Evolutionary conservation across 2,329 filamentous ascomycete genomes (phyloP).

Genomic region (Paramyrothecium sp.): DNA sequence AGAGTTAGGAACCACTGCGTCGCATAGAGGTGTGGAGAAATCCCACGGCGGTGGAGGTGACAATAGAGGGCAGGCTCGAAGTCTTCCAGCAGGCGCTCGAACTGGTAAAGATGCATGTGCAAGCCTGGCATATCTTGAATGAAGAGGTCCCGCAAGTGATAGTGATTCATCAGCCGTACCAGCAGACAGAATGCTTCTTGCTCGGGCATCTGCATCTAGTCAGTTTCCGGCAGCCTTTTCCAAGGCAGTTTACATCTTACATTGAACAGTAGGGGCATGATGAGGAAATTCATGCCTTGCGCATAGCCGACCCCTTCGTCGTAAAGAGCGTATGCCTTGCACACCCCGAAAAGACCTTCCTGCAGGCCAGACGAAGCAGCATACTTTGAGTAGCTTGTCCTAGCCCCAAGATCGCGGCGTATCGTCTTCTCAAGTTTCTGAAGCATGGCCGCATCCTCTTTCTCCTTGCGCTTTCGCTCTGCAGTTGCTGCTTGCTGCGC

Average conservation of each 20-base stretch:
- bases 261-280: slow-evolving; percentile 95
- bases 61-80: slow-evolving; percentile 92
- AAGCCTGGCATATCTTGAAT: slow-evolving; percentile 94
- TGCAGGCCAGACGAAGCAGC: slow-evolving; percentile 87
- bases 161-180: slow-evolving; percentile 94
- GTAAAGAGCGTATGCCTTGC: slow-evolving; percentile 95
- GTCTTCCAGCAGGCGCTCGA: slow-evolving; percentile 91
- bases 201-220: slow-evolving; percentile 73
- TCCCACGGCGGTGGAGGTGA: slow-evolving; percentile 83
- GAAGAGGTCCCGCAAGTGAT: slow-evolving; percentile 88
- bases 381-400: slow-evolving; percentile 97
- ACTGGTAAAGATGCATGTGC: slow-evolving; percentile 90
- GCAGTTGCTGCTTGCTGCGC: slow-evolving; percentile 61
- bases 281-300: slow-evolving; percentile 98
- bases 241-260: slow-evolving; percentile 44
- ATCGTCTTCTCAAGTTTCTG: slow-evolving; percentile 89
- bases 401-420: slow-evolving; percentile 82
- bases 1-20: slow-evolving; percentile 99
- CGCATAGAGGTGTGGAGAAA: slow-evolving; percentile 89
- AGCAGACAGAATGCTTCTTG: slow-evolving; percentile 94
- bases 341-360: slow-evolving; percentile 90
- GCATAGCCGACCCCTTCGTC: slow-evolving; percentile 95
- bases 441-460: slow-evolving; percentile 71
- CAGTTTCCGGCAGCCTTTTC: slow-evolving; percentile 5
- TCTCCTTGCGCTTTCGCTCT: slow-evolving; percentile 74